These are phyloP conservation scores for Ceratobasidium sp. DNA, from an alignment of 1,284 basidiomycete genomes.

Conservation along the genomic window DNA sequence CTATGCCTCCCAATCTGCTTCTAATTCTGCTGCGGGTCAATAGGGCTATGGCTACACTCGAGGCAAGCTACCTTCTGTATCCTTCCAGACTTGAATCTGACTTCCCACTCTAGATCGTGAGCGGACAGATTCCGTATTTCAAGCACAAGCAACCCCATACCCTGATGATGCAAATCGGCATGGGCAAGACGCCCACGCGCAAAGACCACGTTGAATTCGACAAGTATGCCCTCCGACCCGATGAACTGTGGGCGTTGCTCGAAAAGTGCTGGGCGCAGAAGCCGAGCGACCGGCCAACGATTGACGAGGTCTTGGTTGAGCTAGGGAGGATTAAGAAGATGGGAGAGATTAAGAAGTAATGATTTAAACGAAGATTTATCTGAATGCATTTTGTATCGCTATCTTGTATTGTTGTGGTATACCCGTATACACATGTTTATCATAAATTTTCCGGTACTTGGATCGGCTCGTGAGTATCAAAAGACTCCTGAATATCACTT, in stretches of 20 bases:
- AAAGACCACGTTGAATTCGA: slow-evolving; percentile 18
- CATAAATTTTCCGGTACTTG: too few relatives aligned
- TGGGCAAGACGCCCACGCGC: neutral
- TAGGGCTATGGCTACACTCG: slow-evolving; percentile 40
- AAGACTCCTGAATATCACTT: too few relatives aligned
- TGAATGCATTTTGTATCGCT: too few relatives aligned
- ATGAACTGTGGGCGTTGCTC: slow-evolving; percentile 29
- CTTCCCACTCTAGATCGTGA: slow-evolving; percentile 22
- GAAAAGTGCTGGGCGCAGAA: slow-evolving; percentile 22
- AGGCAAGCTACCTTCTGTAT: too few relatives aligned
- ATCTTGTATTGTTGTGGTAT: too few relatives aligned
- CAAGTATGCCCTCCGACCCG: slow-evolving; percentile 9
- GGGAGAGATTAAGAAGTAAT: too few relatives aligned
- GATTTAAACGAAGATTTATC: too few relatives aligned
- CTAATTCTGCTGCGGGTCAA: too few relatives aligned
- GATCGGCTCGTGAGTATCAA: too few relatives aligned
- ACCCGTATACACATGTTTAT: too few relatives aligned
- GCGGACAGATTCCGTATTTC: slow-evolving; percentile 9
- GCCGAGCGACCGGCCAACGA: slow-evolving; percentile 3
- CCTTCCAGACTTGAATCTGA: too few relatives aligned
- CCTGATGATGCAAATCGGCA: slow-evolving; percentile 3
- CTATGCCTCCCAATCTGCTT: too few relatives aligned
- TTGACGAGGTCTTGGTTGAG: slow-evolving; percentile 5
- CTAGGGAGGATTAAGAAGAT: slow-evolving; percentile 36
- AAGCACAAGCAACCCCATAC: slow-evolving; percentile 16